These are phyloP conservation scores for Aspergillus vadensis DNA, from an alignment of 2,329 filamentous ascomycete genomes.

Conservation along the genomic window DNA sequence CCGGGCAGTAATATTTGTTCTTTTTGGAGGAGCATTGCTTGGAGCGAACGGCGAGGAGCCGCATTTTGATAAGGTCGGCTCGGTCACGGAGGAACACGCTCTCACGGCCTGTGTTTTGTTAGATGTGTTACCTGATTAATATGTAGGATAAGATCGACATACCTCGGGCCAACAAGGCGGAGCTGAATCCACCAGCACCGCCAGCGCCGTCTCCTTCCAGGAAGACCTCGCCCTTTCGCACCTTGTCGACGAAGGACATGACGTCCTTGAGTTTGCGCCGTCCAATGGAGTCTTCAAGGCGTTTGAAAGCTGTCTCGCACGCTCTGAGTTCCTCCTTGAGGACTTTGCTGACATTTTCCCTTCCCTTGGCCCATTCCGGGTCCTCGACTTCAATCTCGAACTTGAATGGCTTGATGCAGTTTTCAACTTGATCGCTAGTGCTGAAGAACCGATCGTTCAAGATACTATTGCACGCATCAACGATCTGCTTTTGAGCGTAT, in stretches of 20 bases:
- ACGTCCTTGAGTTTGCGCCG: constrained; percentile 86
- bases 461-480: constrained; percentile 84
- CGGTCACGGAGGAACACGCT: constrained; percentile 92
- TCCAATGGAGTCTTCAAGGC: constrained; percentile 75
- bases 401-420: constrained; percentile 98
- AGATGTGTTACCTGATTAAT: background rate
- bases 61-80: constrained; percentile 86
- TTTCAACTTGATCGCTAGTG: constrained; percentile 96
- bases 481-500: constrained; percentile 89
- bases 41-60: constrained; percentile 81
- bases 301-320: constrained; percentile 75
- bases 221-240: constrained; percentile 79
- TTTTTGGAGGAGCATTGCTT: constrained; percentile 80
- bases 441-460: constrained; percentile 94
- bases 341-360: constrained; percentile 77
- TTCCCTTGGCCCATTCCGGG: constrained; percentile 80
- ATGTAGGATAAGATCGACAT: constrained; percentile 31
- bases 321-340: constrained; percentile 86
- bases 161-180: constrained; percentile 82
- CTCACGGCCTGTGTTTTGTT: constrained; percentile 68
- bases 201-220: constrained; percentile 81
- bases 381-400: constrained; percentile 96
- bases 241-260: constrained; percentile 85
- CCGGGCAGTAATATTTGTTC: constrained; percentile 96
- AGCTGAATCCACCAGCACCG: constrained; percentile 91